phyloP scores from a whole-genome alignment of 176 grass and related monocot genomes.

The maize (Zea mays) region DNA sequence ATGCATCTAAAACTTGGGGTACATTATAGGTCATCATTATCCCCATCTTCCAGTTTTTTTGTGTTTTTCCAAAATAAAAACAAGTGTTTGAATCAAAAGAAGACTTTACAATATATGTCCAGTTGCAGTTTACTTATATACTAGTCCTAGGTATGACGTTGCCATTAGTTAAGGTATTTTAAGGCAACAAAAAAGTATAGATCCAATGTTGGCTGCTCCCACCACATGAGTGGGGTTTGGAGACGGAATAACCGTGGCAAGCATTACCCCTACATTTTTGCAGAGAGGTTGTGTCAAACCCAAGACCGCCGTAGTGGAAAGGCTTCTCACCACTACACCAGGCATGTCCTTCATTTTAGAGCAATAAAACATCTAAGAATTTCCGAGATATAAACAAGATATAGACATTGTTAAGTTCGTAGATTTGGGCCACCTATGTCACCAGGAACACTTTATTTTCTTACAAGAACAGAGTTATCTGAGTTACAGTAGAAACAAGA shows the following conservation, averaged over 20 bases:
- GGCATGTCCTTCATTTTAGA: neutral
- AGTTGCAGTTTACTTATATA: constrained; percentile 23
- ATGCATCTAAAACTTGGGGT: neutral
- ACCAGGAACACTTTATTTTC: neutral
- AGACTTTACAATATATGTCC: neutral
- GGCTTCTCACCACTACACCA: no score
- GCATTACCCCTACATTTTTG: no score
- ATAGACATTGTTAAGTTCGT: neutral
- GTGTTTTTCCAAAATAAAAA: neutral
- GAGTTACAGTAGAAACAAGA: neutral
- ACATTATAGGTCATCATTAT: neutral
- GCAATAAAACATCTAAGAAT: neutral
- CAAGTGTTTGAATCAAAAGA: neutral
- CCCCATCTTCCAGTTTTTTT: neutral
- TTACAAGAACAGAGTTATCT: neutral
- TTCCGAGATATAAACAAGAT: neutral
- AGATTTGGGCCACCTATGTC: constrained; percentile 1
- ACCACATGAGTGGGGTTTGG: no score
- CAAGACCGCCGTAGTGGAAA: no score
- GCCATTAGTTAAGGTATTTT: neutral
- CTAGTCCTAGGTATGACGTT: constrained; percentile 5
- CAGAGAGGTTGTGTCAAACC: no score
- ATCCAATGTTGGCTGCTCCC: no score
- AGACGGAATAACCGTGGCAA: no score
- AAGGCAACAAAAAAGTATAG: neutral